Evolutionary conservation across 169 alveolate genomes (phyloP), one percentile per base, ranked within the genome.

Genomic region (Eimeria acervulina): DNA sequence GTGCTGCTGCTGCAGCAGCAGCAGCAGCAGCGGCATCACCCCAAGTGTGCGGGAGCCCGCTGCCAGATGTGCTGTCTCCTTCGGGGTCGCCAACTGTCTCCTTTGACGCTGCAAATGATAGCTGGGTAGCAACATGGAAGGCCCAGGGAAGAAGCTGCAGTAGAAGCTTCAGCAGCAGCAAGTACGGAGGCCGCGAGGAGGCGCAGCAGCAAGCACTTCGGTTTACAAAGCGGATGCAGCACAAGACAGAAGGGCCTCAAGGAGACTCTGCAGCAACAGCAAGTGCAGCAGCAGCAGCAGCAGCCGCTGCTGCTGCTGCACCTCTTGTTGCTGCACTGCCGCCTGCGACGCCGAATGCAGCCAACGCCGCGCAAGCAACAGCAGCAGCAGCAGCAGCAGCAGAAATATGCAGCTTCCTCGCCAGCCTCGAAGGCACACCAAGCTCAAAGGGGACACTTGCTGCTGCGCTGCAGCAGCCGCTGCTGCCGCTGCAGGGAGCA

Each of bases 121-220:
- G 92, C 42, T 92, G 95, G 95, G 78, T 74, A 10, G 91, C 95
- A 0, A 10, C 33, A 13, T 92, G 95, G 95, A 70, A 72, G 68
- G 13, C 42, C 23, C 63, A 74, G 26, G 95, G 95, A 17, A n/a
- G 55, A 15, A 92, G 85, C 40, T 74, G 23, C 92, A 68, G 89
- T 42, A 92, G 36, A 38, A 68, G 76, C 63, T 92, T 74, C 38
- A 44, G 89, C 81, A 72, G 95, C 91, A 36, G 55, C 55, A 92
- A 92, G 23, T 47, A 70, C n/a, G 95, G 92, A 31, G 95, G 92
- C 6, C 2, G 88, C 17, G 95, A 92, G 28, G 70, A 72, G 21
- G 78, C 91, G n/a, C 44, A 93, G 61, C 76, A 52, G 88, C 81
- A 80, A n/a, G 92, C 95, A 2, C 8, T 92, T 4, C 74, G 68